Evolutionary conservation across 2,329 filamentous ascomycete species (phyloP).

Genomic region (Dactylellina parvicollis): DNA sequence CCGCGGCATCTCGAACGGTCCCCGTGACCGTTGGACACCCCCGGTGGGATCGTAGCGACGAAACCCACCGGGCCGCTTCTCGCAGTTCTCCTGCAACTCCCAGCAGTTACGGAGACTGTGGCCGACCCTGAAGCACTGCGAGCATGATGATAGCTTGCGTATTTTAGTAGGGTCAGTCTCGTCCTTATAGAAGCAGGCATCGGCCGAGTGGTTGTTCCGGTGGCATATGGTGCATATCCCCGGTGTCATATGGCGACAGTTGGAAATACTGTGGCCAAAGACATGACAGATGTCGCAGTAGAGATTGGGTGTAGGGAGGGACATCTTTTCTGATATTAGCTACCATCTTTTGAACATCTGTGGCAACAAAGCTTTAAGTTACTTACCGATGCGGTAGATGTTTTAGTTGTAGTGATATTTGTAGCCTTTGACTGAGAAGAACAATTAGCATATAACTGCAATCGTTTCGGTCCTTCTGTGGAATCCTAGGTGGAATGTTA

Average conservation of each 20-base stretch:
- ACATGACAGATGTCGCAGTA: constrained; percentile 11
- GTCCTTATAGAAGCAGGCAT: constrained; percentile 29
- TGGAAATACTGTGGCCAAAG: not conserved
- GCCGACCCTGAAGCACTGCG: constrained; percentile 12
- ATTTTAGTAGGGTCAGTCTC: constrained; percentile 23
- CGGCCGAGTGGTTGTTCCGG: constrained; percentile 29
- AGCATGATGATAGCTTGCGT: constrained; percentile 17
- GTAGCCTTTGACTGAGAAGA: no score
- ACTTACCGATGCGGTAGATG: no score
- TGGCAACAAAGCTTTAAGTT: no score
- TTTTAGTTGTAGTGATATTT: no score
- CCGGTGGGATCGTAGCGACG: not conserved
- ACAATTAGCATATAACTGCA: no score
- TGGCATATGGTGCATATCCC: constrained; percentile 19
- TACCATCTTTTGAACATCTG: no score
- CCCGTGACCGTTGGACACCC: not conserved
- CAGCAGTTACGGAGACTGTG: constrained; percentile 23
- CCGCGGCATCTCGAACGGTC: constrained; percentile 1
- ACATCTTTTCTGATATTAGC: not conserved
- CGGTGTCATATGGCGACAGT: not conserved
- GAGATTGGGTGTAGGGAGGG: not conserved
- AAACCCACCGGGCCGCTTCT: constrained; percentile 10
- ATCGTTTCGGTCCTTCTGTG: no score
- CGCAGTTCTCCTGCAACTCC: constrained; percentile 23
- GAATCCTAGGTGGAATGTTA: no score